Evolutionary conservation across 441 rosid genomes (phyloP), one percentile per base, ranked within the genome.

Genomic region (Kokia cookei): DNA sequence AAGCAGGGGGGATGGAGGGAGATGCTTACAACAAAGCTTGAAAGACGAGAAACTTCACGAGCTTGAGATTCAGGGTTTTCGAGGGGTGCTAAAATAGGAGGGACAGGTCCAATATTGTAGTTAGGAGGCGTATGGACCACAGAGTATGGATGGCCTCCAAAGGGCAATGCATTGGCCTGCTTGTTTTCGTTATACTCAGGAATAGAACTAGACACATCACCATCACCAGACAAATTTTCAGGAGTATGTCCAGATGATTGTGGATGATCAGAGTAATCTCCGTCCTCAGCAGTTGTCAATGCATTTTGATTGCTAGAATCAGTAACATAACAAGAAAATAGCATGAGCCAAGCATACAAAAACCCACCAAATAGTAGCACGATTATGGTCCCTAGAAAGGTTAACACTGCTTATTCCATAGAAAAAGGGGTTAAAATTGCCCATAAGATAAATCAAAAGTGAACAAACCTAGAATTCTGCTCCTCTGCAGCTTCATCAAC

Each of bases 11-110:
- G 40, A 14, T 58, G 26, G 71, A 69, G 66, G 75, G 59, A 65
- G 73, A 72, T 72, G 66, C 97, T 86, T 84, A 94, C 97, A 32
- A 90, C 82, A 80, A 90, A 94, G 83, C 87, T 83, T 82, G 96
- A 89, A 76, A 94, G 82, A 76, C 82, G 96, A 80, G 95, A 79
- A 75, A 75, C 88, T 79, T 92, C 97, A 71, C 84, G 89, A 74
- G 86, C 83, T 86, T 91, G 98, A 80, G 93, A 85, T 69, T 95
- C 97, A 10, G 93, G 77, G 79, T 81, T 95, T 78, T 93, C 98
- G 78, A 84, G 83, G 68, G 88, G 81, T 55, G 88, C 84, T 78
- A 86, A 69, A 76, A 85, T 80, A 71, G 96, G 89, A 78, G 94
- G 92, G 80, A 82, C 84, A 82, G 84, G 65, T 76, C 98, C 97